A percentile compares a stretch with the other conserved stretches of the same genome.
phyloP scores from a whole-genome alignment of 2,329 filamentous ascomycete genomes.

The Penicillium concentricum region DNA sequence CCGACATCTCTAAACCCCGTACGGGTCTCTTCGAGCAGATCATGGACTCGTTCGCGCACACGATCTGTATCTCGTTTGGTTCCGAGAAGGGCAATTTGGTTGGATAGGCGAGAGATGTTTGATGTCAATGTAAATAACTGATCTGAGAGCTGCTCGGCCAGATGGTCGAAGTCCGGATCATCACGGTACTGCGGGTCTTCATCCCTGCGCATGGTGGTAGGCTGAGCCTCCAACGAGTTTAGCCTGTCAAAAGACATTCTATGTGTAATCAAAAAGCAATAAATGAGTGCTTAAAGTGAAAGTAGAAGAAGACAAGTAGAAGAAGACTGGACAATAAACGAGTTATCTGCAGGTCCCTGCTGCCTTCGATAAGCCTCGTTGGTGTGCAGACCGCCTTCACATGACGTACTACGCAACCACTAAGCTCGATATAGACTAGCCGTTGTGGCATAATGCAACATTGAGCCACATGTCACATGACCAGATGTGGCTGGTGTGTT shows the following conservation, averaged over 20 bases:
- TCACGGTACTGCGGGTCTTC: slow-evolving; percentile 78
- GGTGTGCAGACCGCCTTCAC: slow-evolving; percentile 30
- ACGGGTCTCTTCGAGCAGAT: slow-evolving; percentile 80
- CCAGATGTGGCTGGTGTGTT: slow-evolving; percentile 29
- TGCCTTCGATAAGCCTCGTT: slow-evolving; percentile 19
- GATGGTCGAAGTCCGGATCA: slow-evolving; percentile 84
- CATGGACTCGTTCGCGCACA: slow-evolving; percentile 85
- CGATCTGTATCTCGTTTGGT: slow-evolving; percentile 89
- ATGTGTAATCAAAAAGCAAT: not conserved
- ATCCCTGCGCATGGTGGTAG: slow-evolving; percentile 64
- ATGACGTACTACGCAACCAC: slow-evolving; percentile 24
- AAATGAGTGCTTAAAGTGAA: slow-evolving; percentile 6
- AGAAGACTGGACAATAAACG: slow-evolving; percentile 3
- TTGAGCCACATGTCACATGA: slow-evolving; percentile 28
- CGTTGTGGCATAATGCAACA: not conserved
- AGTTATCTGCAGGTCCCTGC: slow-evolving; percentile 21
- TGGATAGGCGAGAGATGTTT: slow-evolving; percentile 80
- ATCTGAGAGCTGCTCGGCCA: slow-evolving; percentile 80
- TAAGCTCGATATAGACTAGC: slow-evolving; percentile 17
- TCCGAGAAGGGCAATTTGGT: slow-evolving; percentile 80
- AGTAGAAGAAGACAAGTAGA: slow-evolving; percentile 4
- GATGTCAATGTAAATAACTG: slow-evolving; percentile 86
- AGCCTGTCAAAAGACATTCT: slow-evolving; percentile 90
- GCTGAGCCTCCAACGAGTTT: slow-evolving; percentile 78
- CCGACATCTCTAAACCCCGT: slow-evolving; percentile 87